Evolutionary conservation across 768 basidiomycete genomes (phyloP), one percentile per base, ranked within the genome.

Genomic region (Roridomyces roridus): DNA sequence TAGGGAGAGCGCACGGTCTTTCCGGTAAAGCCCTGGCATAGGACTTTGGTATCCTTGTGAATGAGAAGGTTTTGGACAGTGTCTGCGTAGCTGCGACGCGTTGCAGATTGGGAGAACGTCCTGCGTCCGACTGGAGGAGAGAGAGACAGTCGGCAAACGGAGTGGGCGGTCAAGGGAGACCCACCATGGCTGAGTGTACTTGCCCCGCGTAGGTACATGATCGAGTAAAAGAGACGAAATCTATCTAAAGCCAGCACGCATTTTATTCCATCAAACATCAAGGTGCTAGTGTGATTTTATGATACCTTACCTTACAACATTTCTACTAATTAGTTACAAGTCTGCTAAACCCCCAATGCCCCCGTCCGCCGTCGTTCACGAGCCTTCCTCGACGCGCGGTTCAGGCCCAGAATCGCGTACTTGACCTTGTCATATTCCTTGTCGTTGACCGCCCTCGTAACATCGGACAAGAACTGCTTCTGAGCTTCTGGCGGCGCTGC

Each of bases 31-130:
- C 86, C 94, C 75, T 94, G 97, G 74, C 89, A 94, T 62, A 87
- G 81, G 41, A 99, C 96, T 75, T 87, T 95, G 64, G 97, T 97
- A 74, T 98, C 93, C 70, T 93, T 92, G 75, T 92, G 85, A 67
- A 99, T 90, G 65, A 88, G 86, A 62, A 99, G 85, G 79, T 98
- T 99, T 70, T 84, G 80, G 70, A 95, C 89, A 45, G 94, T 95
- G 70, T 91, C 90, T 51, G 89, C 93, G 73, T 98, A 98, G 67
- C 84, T 86, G 62, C 76, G 81, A 66, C 92, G 84, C 64, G 86
- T 70, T 40, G 84, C 83, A 63, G 94, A 91, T 66, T 85, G 83
- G 44, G 92, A 87, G 80, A 96, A 93, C 63, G 88, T 78, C 79
- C 95, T 82, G 79, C 85, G 84, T 80, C 87, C 86, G 67, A 76